A percentile compares a stretch with the other conserved stretches of the same genome.
phyloP scores from a whole-genome alignment of 2,329 filamentous ascomycete genomes.

The Orbilia javanica region DNA sequence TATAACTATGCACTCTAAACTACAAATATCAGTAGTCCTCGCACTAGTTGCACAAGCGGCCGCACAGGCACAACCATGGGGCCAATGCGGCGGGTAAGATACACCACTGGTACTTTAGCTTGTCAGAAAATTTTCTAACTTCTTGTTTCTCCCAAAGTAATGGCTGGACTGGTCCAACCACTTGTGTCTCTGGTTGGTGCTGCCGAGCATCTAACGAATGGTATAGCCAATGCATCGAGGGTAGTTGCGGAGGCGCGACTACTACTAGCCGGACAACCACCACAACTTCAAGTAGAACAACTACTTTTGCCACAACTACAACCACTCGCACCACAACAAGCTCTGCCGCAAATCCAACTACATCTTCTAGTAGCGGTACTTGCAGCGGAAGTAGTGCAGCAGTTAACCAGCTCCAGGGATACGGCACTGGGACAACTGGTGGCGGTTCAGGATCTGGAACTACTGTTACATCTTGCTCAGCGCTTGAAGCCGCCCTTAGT shows the following conservation, averaged over 20 bases:
- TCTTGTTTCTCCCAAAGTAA: neutral
- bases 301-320: constrained; percentile 20
- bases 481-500: constrained; percentile 65
- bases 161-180: constrained; percentile 64
- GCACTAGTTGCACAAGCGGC: constrained; percentile 17
- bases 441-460: constrained; percentile 67
- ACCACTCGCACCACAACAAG: constrained; percentile 27
- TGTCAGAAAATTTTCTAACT: neutral
- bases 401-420: constrained; percentile 63
- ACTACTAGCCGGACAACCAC: constrained; percentile 14
- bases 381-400: constrained; percentile 51
- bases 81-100: constrained; percentile 66
- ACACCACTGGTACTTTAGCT: neutral
- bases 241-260: constrained; percentile 11
- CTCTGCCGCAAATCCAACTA: constrained; percentile 22
- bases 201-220: constrained; percentile 66
- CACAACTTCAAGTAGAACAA: constrained; percentile 1
- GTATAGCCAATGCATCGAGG: constrained; percentile 66
- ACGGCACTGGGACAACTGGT: constrained; percentile 67
- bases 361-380: constrained; percentile 21
- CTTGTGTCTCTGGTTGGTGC: constrained; percentile 66
- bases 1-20: constrained; percentile 9
- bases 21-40: constrained; percentile 14
- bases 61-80: constrained; percentile 65
- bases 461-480: constrained; percentile 67